phyloP scores from a whole-genome alignment of 176 grass and related monocot species.

The Carex parvula region DNA sequence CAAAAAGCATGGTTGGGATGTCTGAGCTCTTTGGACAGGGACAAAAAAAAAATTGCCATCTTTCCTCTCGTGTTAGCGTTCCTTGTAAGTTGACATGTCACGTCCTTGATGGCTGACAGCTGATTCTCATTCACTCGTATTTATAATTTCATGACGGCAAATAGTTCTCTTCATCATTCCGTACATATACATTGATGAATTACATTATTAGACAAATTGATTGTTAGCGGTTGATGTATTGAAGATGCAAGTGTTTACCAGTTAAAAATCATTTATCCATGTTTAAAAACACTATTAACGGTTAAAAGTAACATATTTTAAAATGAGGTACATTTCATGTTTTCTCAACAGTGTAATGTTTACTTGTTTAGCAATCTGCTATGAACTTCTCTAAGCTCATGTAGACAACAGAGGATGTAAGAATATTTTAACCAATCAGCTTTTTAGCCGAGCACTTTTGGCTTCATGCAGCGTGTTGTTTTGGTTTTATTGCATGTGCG shows the following conservation, averaged over 20 bases:
- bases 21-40: slow-evolving; percentile 4
- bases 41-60: neutral
- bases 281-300: no score
- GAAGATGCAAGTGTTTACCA: no score
- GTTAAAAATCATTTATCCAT: no score
- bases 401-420: neutral
- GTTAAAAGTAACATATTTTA: no score
- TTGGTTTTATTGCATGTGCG: no score
- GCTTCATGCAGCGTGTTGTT: neutral
- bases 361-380: neutral
- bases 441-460: neutral
- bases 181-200: no score
- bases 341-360: neutral
- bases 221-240: no score
- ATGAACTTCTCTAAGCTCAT: neutral
- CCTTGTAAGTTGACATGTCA: slow-evolving; percentile 10
- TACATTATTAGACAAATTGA: no score
- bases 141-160: neutral
- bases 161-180: neutral
- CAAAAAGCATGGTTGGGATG: neutral
- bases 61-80: neutral
- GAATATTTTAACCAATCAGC: no score
- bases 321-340: neutral
- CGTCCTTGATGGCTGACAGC: neutral
- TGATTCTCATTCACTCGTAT: neutral